phyloP scores from a whole-genome alignment of 306 rosid species.

The Casuarina glauca region DNA sequence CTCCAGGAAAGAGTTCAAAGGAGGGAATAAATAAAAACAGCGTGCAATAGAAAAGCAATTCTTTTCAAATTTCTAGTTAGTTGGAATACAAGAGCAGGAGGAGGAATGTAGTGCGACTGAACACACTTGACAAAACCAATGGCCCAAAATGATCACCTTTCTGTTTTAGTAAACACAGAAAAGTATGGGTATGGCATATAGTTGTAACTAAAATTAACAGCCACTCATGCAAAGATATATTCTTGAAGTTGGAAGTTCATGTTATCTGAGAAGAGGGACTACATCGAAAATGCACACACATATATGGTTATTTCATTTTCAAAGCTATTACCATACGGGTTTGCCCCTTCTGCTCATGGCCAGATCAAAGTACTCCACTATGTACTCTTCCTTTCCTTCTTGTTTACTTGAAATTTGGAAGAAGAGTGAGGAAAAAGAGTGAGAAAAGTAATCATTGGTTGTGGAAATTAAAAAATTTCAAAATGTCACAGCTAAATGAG shows the following conservation, averaged over 20 bases:
- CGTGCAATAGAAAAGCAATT: not conserved
- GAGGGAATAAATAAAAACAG: not conserved
- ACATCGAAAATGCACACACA: not conserved
- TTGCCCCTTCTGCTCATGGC: not conserved
- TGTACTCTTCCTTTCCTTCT: not conserved
- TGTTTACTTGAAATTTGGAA: not conserved
- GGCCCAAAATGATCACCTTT: not conserved
- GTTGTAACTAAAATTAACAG: not conserved
- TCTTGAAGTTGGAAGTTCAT: not conserved
- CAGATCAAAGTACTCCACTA: not conserved
- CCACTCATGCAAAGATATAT: not conserved
- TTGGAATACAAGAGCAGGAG: not conserved
- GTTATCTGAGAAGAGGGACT: not conserved
- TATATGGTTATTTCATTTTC: not conserved
- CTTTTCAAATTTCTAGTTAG: not conserved
- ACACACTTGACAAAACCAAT: not conserved
- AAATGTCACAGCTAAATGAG: not conserved
- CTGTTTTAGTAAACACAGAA: not conserved
- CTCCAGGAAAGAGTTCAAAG: not conserved
- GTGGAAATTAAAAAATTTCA: not conserved
- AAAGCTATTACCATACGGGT: not conserved
- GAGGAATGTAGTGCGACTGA: not conserved
- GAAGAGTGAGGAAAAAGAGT: not conserved
- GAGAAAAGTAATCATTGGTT: not conserved
- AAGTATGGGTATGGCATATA: not conserved